Evolutionary conservation across 2,329 filamentous ascomycete species (phyloP), one percentile per base, ranked within the genome.

Genomic region (Colletotrichum scovillei): DNA sequence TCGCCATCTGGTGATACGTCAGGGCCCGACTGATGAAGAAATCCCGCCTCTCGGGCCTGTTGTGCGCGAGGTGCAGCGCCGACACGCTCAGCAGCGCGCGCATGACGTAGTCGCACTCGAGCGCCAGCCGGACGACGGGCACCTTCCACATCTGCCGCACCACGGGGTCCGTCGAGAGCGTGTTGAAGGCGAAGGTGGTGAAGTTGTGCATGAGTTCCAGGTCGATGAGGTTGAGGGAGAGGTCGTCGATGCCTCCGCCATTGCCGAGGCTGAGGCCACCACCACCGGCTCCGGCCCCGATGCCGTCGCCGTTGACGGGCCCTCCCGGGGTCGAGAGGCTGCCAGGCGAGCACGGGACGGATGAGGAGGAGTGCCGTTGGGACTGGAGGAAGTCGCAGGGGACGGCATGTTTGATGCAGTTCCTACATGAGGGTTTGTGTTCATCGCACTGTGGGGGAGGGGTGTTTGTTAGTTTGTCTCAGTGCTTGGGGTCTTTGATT

Each of bases 141-240:
- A 86, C 81, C 14, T 84, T 83, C 84, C 86, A 89, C 56, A 88
- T 82, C 55, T 83, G 81, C 57, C 84, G 83, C 4, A 88, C 74
- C 6, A 79, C 76, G 0, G 84, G 80, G 38, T 86, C 83, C 9
- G 78, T 80, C 8, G 84, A 83, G 3, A 89, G 79, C 0, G 87
- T 88, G 26, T 82, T 80, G 71, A 83, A 84, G 1, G 88, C 89
- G 3, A 84, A 85, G 0, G 84, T 86, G 42, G 83, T 84, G 74
- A 84, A 90, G 78, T 90, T 87, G 77, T 90, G 87, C 11, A 90
- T 81, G 2, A 90, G 82, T 75, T 89, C 87, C 14, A 89, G 81
- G 69, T 89, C 86, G 11, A 83, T 75, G 1, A 87, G 75, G 52
- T 85, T 84, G n/a, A 85, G 77, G 12, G 75, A 63, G 32, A 60